Conservation (phyloP, 2,329 filamentous ascomycete genomes). For the Cadophora malorum region DNA sequence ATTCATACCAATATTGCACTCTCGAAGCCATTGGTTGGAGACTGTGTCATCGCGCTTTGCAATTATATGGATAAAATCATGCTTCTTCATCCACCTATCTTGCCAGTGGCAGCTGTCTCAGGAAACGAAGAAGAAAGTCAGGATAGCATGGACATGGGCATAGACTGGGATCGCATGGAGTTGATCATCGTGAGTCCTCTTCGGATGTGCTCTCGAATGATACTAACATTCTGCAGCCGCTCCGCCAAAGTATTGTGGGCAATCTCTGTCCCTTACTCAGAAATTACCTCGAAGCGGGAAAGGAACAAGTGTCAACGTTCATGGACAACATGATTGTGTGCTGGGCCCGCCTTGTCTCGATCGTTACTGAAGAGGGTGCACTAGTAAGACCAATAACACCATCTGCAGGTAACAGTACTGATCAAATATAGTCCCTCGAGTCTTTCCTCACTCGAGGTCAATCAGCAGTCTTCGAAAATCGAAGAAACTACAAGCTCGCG, state of each 20-base stretch:
- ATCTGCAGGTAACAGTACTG: slow-evolving; percentile 48
- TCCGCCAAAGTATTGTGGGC: slow-evolving; percentile 32
- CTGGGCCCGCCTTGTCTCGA: slow-evolving; percentile 34
- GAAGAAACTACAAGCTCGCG: slow-evolving; percentile 53
- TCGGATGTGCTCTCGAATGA: not conserved
- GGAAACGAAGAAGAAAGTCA: slow-evolving; percentile 38
- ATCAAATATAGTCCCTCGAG: slow-evolving; percentile 46
- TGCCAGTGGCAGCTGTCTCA: not conserved
- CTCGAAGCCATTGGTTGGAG: slow-evolving; percentile 12
- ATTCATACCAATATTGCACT: slow-evolving; percentile 16
- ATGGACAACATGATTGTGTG: slow-evolving; percentile 27
- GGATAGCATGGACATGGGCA: slow-evolving; percentile 34
- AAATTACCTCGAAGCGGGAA: slow-evolving; percentile 27
- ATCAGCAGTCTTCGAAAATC: slow-evolving; percentile 44
- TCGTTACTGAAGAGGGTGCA: slow-evolving; percentile 34
- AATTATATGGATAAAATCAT: slow-evolving; percentile 35
- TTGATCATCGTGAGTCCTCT: slow-evolving; percentile 35
- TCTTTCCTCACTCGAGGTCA: slow-evolving; percentile 33
- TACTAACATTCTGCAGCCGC: slow-evolving; percentile 36
- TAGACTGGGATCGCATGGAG: slow-evolving; percentile 32
- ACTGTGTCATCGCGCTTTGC: slow-evolving; percentile 14
- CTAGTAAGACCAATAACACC: slow-evolving; percentile 28
- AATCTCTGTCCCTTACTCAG: slow-evolving; percentile 28
- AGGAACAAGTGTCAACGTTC: slow-evolving; percentile 13
- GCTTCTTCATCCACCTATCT: slow-evolving; percentile 25